A percentile compares a stretch with the other conserved stretches of the same genome.
Conservation (phyloP, 2,329 filamentous ascomycete species). For the Fusarium verticillioides region DNA sequence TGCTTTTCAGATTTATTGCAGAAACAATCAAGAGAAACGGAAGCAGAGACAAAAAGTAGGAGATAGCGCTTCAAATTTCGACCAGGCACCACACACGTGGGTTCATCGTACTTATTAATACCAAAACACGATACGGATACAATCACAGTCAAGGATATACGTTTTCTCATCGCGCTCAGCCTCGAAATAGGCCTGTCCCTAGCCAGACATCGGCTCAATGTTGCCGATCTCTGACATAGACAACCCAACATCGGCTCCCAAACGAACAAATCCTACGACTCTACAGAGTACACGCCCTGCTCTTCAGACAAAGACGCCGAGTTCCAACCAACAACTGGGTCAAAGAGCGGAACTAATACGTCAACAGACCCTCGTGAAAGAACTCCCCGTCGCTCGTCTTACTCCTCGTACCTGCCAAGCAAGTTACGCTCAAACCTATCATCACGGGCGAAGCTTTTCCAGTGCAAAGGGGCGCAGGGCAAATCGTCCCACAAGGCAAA, state of each 20-base stretch:
- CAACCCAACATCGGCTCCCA: neutral
- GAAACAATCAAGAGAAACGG: neutral
- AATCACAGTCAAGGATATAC: conserved; percentile 15
- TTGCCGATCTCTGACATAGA: conserved; percentile 21
- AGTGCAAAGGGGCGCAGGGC: neutral
- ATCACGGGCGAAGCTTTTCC: conserved; percentile 17
- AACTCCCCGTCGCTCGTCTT: neutral
- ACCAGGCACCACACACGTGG: neutral
- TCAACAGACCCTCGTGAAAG: neutral
- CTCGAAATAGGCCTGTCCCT: conserved; percentile 18
- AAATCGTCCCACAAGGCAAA: conserved; percentile 25
- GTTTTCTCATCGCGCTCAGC: conserved; percentile 25
- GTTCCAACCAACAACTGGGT: neutral
- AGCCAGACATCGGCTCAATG: conserved; percentile 15
- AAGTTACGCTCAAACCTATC: conserved; percentile 9
- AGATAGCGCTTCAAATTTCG: neutral
- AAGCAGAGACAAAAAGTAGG: neutral
- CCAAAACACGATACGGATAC: neutral
- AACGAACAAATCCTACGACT: conserved; percentile 1
- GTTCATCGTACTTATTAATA: conserved; percentile 22
- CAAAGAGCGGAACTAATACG: neutral
- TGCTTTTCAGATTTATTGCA: neutral
- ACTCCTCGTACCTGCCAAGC: conserved; percentile 22
- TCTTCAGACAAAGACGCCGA: conserved; percentile 10
- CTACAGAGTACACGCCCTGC: neutral